Base-by-base conservation (phyloP, 306 rosid species). In the Luffa acutangula region DNA sequence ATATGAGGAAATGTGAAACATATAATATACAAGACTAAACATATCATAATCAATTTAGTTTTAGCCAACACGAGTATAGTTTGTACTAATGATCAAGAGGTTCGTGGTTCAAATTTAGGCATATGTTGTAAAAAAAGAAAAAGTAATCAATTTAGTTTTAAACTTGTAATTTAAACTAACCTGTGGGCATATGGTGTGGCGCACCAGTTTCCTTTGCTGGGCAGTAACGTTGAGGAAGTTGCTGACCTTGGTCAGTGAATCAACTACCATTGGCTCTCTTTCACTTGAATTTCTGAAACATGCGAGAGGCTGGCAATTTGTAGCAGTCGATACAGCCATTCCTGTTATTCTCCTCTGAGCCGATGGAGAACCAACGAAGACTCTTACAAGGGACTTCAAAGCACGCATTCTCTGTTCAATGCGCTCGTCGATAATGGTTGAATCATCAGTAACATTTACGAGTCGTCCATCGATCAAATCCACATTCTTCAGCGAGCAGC, bases 161-260 rank as follows among this genome's bases (percentile, higher is more conserved):
- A 66, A 15, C 43, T 60, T 46, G 11, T 59, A 14, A 21, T 31
- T 33, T 1, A 18, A 39, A n/a, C 75, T 9, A 43, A 69, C 75
- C 75, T 91, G 97, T 0, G 87, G 90, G 85, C 86, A 80, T 51
- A 88, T 81, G 56, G 80, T 87, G 13, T 79, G 67, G 39, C 97
- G 97, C 58, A 93, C 88, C n/a, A 81, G 11, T 86, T 92, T 93
- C 83, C 93, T 89, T 60, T 95, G 98, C 56, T 95, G 98, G 31
- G 96, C 92, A 78, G 97, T 57, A 34, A 92, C 84, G 76, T 77
- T 78, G 7, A 95, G 84, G 77, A 89, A 77, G 83, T 90, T 88
- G 84, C 96, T 81, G 37, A 91, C 89, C 84, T 86, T 79, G 63
- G 91, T 80, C 3, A 95, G 87, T 3, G 96, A 90, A 83, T 82